phyloP scores from a whole-genome alignment of 2,329 filamentous ascomycete species.

The Hirsutella rhossiliensis region DNA sequence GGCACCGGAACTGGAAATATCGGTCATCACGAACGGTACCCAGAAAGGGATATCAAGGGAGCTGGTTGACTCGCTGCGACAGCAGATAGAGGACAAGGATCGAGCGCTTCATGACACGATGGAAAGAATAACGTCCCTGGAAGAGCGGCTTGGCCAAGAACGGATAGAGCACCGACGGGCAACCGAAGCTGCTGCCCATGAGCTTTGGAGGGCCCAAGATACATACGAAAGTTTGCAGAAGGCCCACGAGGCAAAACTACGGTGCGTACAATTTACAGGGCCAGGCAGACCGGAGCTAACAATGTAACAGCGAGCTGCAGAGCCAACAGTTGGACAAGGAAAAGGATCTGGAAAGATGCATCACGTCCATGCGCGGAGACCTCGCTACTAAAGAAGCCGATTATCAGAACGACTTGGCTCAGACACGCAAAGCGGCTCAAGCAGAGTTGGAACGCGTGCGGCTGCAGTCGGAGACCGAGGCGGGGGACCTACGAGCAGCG shows the following conservation, averaged over 20 bases:
- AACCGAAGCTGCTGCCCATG: constrained; percentile 37
- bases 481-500: constrained; percentile 48
- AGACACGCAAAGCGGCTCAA: constrained; percentile 34
- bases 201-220: constrained; percentile 17
- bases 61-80: constrained; percentile 72
- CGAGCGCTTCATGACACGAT: constrained; percentile 34
- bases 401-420: constrained; percentile 25
- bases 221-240: constrained; percentile 12
- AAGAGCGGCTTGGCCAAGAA: constrained; percentile 55
- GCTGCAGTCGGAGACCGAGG: constrained; percentile 44
- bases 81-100: constrained; percentile 64
- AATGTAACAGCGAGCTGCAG: constrained; percentile 16
- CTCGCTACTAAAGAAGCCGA: constrained; percentile 12
- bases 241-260: constrained; percentile 33
- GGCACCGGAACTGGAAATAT: constrained; percentile 78
- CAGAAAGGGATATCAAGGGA: constrained; percentile 91
- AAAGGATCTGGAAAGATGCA: constrained; percentile 10
- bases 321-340: constrained; percentile 16
- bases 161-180: constrained; percentile 58
- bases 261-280: constrained; percentile 23
- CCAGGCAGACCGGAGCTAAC: not conserved
- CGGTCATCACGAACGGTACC: constrained; percentile 64
- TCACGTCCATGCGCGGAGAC: constrained; percentile 8
- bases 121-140: constrained; percentile 31
- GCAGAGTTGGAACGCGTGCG: constrained; percentile 36